Base-by-base conservation (phyloP, 2,329 filamentous ascomycete genomes). In the Escovopsis weberi region DNA sequence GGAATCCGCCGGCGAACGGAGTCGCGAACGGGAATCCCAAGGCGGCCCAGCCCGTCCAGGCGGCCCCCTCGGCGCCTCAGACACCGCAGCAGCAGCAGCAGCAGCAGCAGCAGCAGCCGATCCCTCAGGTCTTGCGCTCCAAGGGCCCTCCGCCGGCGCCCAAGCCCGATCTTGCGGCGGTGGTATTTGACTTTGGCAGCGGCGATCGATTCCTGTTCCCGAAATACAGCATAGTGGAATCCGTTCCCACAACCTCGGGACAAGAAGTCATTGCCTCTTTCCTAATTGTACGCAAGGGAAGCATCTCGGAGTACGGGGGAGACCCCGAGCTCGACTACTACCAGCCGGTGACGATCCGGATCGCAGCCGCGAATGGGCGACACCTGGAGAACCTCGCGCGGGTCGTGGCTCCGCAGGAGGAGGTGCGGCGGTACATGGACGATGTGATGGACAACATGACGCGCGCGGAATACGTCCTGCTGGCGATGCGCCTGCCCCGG, bases 191-290 rank as follows among this genome's bases (percentile, higher is more conserved):
- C 50, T 85, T 85, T 56, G 78, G 78, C 32, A 76, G 67, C 3
- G 82, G 82, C 38, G 84, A 89, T 57, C 74, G 83, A 26, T 88
- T 84, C 55, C 63, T 85, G 39, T 88, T 91, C 48, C 85, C 85
- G 2, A 83, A 80, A 50, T 81, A 83, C 55, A 83, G 80, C 58
- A 80, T 89, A 32, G 59, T 89, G 40, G 83, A 91, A 55, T 79
- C 76, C 53, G 64, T 79, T 2, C 58, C 61, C 7, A 54, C 59
- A 2, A 55, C 65, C 9, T 59, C 66, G 4, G 73, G 74, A 2
- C 73, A 75, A 40, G 70, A 78, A 44, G 72, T 84, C 2, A 71
- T 86, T 37, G 80, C 80, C 3, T 88, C 82, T 1, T 91, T 89
- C 54, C 65, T 91, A 10, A 77, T 88, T 45, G 81, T 85, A 6